A percentile compares a stretch with the other conserved stretches of the same genome.
Evolutionary conservation across 2,329 filamentous ascomycete species (phyloP).

Genomic region (Nothophoma quercina): DNA sequence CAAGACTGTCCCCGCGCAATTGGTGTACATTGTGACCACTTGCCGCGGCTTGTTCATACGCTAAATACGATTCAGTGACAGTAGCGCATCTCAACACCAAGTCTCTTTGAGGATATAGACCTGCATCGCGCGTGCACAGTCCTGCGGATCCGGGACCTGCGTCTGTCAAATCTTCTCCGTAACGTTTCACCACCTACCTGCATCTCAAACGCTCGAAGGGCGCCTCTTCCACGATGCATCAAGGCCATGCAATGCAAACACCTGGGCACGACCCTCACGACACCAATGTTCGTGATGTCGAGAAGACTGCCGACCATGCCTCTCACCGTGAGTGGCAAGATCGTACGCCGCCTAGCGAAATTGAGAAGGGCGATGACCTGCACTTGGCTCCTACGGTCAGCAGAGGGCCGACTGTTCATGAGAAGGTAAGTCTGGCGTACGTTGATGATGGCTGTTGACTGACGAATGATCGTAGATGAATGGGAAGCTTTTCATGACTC

Average conservation of each 20-base stretch:
- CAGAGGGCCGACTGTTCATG: slow-evolving; percentile 31
- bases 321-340: slow-evolving; percentile 22
- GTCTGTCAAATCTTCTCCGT: slow-evolving; percentile 7
- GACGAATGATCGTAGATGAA: slow-evolving; percentile 26
- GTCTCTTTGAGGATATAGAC: slow-evolving; percentile 11
- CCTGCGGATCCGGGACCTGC: slow-evolving; percentile 1
- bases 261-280: slow-evolving; percentile 16
- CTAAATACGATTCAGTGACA: not conserved
- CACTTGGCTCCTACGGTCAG: slow-evolving; percentile 18
- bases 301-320: slow-evolving; percentile 2
- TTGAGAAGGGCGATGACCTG: slow-evolving; percentile 26
- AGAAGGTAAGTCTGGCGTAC: slow-evolving; percentile 24
- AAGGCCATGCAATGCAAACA: slow-evolving; percentile 19
- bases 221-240: not conserved
- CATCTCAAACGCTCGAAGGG: not conserved
- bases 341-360: slow-evolving; percentile 27
- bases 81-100: slow-evolving; percentile 6
- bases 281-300: slow-evolving; percentile 7
- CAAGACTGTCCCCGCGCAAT: not conserved
- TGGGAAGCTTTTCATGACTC: slow-evolving; percentile 60
- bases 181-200: slow-evolving; percentile 10
- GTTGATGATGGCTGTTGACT: not conserved
- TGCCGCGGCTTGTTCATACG: slow-evolving; percentile 15
- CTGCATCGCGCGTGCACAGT: slow-evolving; percentile 5
- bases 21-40: slow-evolving; percentile 2